Base-by-base conservation (phyloP, 1,139 yeast species). In the Pneumocystis canis region DNA sequence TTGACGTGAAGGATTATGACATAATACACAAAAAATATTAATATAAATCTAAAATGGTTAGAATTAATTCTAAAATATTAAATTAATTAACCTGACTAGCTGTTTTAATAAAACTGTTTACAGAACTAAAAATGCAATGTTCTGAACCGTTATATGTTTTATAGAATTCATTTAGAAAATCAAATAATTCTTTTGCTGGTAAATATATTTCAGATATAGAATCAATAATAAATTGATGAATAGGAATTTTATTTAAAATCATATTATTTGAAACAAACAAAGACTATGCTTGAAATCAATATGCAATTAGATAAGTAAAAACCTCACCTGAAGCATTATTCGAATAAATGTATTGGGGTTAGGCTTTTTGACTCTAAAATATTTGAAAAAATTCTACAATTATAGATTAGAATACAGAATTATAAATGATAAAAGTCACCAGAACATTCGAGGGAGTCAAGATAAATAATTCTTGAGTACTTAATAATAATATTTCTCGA, bases 1-100 rank as follows among this genome's bases (percentile, higher is more conserved):
- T 70, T 88, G 92, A 62, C 96, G 80, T 63, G 95, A 83, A 32
- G 88, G 83, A 70, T 90, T 90, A 72, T 84, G 87, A 20, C 88
- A 84, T 66, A 78, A 75, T 1, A 80, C 76, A 14, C 82, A 80
- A 54, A 87, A 71, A 69, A 79, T 76, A 65, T 85, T 64, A 18
- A 61, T 39, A 35, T 57, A 35, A 14, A 60, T 41, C 58, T 58
- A 58, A 18, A 31, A 60, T 20, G 58, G 59, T 35, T 53, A 31
- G n/a, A 62, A 41, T 14, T 30, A 37, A 31, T 35, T 32, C 11
- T 18, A 11, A 47, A 9, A 5, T 47, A 25, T 7, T 58, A 53
- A 14, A 63, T 58, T 28, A 63, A 31, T 33, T 25, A 30, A 30
- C 59, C 25, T 35, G 33, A 25, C 33, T 30, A 20, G 59, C 41